These are phyloP conservation scores for Rutstroemia sp. DNA, from an alignment of 2,329 filamentous ascomycete genomes.

Conservation along the genomic window DNA sequence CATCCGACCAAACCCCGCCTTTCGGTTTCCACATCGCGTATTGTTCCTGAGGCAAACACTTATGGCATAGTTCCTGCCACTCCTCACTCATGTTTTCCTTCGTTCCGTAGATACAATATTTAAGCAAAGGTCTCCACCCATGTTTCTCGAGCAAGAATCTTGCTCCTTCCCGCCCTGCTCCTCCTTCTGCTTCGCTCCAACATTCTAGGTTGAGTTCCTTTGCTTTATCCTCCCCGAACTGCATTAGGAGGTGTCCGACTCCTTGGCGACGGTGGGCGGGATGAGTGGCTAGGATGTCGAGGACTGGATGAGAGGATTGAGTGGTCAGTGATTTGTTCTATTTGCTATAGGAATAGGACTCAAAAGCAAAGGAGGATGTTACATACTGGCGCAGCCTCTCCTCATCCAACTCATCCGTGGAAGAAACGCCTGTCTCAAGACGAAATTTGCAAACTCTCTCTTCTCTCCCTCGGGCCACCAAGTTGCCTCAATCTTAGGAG, in stretches of 20 bases:
- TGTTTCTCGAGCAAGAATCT: slow-evolving; percentile 2
- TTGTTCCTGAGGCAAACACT: not conserved
- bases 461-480: not conserved
- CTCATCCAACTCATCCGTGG: not conserved
- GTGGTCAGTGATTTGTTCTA: not conserved
- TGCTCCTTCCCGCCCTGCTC: not conserved
- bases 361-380: not conserved
- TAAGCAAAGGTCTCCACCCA: not conserved
- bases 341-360: not conserved
- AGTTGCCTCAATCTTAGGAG: not conserved
- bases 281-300: not conserved
- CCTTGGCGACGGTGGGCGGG: not conserved
- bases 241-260: not conserved
- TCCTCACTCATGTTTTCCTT: not conserved
- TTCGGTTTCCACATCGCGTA: not conserved
- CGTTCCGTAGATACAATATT: not conserved
- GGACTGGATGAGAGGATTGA: not conserved
- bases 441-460: not conserved
- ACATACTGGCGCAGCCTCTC: not conserved
- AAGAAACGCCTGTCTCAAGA: not conserved
- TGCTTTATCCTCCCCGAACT: not conserved
- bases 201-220: not conserved
- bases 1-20: not conserved
- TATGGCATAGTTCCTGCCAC: not conserved
- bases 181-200: not conserved